Conservation (phyloP, 164 flowering plant species). For the Berberis vulgaris region DNA sequence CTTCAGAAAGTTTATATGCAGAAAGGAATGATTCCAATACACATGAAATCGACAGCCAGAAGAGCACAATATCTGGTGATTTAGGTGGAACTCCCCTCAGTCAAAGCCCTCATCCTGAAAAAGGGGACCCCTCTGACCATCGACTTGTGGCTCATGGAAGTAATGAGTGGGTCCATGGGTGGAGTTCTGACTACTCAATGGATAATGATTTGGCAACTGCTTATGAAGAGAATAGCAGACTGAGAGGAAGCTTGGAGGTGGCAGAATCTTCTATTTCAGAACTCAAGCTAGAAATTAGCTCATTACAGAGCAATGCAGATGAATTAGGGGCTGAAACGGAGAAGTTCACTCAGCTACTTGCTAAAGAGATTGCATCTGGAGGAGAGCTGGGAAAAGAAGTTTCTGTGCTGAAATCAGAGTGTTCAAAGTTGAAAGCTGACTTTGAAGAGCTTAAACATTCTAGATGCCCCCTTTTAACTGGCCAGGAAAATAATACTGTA, state of each 20-base stretch:
- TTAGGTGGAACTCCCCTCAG: conserved; percentile 31
- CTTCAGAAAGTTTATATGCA: conserved; percentile 72
- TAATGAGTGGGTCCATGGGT: conserved; percentile 60
- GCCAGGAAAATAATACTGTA: conserved; percentile 11
- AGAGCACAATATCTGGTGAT: conserved; percentile 64
- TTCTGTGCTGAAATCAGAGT: conserved; percentile 54
- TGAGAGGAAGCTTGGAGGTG: conserved; percentile 57
- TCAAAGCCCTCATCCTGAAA: conserved; percentile 49
- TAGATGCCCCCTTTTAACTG: conserved; percentile 16
- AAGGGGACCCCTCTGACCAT: conserved; percentile 43
- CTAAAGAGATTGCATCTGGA: conserved; percentile 62
- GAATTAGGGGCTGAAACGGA: conserved; percentile 60
- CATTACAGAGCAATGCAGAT: conserved; percentile 61
- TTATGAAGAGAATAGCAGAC: conserved; percentile 64
- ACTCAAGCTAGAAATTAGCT: conserved; percentile 59
- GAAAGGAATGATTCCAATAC: conserved; percentile 77
- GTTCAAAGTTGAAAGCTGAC: conserved; percentile 50
- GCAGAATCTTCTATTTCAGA: conserved; percentile 68
- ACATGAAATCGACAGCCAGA: conserved; percentile 63
- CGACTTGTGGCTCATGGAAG: conserved; percentile 32
- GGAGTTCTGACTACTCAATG: conserved; percentile 57
- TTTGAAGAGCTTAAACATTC: conserved; percentile 33
- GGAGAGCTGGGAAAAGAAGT: conserved; percentile 62
- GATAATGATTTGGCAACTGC: conserved; percentile 47
- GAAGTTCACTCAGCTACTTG: conserved; percentile 43